These are phyloP conservation scores for Hygrophorus russula DNA, from an alignment of 768 basidiomycete genomes.

Conservation along the genomic window DNA sequence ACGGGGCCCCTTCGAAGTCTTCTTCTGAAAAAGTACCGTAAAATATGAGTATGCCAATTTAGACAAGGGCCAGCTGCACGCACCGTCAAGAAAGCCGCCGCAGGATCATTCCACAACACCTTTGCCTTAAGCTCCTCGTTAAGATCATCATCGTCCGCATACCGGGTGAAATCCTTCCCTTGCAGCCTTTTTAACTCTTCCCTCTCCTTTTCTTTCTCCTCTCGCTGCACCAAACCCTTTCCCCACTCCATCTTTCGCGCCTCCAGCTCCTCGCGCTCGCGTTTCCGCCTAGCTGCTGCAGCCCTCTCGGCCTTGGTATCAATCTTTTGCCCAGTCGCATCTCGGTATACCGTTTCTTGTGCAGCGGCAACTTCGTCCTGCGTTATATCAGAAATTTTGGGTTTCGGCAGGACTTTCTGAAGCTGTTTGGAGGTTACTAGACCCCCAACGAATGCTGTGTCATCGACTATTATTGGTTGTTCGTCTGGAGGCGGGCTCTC, in stretches of 20 bases:
- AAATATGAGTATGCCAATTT: not conserved
- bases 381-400: conserved; percentile 26
- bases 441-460: conserved; percentile 53
- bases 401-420: conserved; percentile 45
- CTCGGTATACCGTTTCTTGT: conserved; percentile 92
- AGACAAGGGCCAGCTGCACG: conserved; percentile 14
- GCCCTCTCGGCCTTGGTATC: conserved; percentile 79
- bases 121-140: conserved; percentile 77
- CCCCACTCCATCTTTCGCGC: conserved; percentile 96
- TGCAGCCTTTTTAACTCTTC: conserved; percentile 60
- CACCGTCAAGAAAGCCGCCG: conserved; percentile 86
- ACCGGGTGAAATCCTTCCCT: conserved; percentile 58
- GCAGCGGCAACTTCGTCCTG: conserved; percentile 49
- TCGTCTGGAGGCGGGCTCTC: conserved; percentile 47
- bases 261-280: conserved; percentile 78
- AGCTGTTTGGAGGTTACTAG: conserved; percentile 69
- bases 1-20: conserved; percentile 59
- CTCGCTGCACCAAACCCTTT: conserved; percentile 85
- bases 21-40: conserved; percentile 40
- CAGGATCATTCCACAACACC: conserved; percentile 96
- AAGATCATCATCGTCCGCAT: conserved; percentile 73
- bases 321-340: conserved; percentile 77
- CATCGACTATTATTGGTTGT: conserved; percentile 46
- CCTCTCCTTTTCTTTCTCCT: conserved; percentile 60
- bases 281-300: conserved; percentile 71